Percentiles rank a stretch among this genome's conserved stretches.
Evolutionary conservation across 179 eudicot species (phyloP).

Genomic region (Silene vulgaris): DNA sequence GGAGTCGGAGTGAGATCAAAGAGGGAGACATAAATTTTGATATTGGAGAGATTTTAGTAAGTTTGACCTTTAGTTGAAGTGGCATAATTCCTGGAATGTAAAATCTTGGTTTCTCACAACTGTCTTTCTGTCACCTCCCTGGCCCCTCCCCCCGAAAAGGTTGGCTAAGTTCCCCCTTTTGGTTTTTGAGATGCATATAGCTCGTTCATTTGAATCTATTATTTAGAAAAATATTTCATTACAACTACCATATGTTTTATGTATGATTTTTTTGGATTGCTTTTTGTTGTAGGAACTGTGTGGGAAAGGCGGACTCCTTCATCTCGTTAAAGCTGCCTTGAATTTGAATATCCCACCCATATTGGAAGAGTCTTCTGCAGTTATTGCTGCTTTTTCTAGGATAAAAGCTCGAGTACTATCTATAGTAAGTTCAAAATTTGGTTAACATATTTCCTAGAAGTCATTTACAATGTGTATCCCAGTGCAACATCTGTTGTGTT

Average conservation of each 20-base stretch:
- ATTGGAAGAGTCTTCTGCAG: slow-evolving; percentile 36
- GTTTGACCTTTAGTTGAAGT: not conserved
- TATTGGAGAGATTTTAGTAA: not conserved
- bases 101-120: not conserved
- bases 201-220: not conserved
- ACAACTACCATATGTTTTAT: not conserved
- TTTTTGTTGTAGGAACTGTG: slow-evolving; percentile 61
- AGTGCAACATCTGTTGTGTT: not conserved
- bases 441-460: not conserved
- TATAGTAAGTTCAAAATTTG: slow-evolving; percentile 58
- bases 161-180: not conserved
- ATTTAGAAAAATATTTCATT: not conserved
- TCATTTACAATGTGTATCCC: slow-evolving; percentile 10
- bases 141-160: too few relatives aligned
- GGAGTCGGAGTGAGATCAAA: too few relatives aligned
- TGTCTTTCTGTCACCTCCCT: too few relatives aligned
- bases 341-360: slow-evolving; percentile 42
- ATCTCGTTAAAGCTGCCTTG: slow-evolving; percentile 60
- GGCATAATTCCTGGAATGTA: slow-evolving; percentile 4
- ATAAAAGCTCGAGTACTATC: slow-evolving; percentile 68
- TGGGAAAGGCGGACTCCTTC: slow-evolving; percentile 75
- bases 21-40: too few relatives aligned
- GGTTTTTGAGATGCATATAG: not conserved
- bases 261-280: slow-evolving; percentile 16
- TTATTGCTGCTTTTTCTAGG: slow-evolving; percentile 66